A percentile compares a stretch with the other conserved stretches of the same genome.
Conservation (phyloP, 164 flowering plant species). For the Tinospora cordifolia region DNA sequence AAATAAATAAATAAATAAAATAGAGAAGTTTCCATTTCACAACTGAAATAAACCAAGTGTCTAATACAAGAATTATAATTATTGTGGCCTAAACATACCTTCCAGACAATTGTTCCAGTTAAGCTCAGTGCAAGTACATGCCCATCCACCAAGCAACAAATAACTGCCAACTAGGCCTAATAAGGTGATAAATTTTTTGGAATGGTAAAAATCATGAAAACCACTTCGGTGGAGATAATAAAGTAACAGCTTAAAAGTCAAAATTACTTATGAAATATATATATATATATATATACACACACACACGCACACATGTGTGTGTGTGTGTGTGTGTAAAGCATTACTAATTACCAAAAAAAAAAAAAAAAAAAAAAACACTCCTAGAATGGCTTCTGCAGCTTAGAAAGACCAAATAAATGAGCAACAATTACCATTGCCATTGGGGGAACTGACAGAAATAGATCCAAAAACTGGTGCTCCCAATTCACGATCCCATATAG, state of each 20-base stretch:
- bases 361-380: neutral
- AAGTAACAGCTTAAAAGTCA: neutral
- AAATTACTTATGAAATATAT: no score
- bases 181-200: neutral
- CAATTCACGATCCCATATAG: slow-evolving; percentile 54
- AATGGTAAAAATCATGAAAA: neutral
- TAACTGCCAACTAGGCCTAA: slow-evolving; percentile 39
- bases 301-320: no score
- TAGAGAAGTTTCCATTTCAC: neutral
- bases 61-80: neutral
- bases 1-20: neutral
- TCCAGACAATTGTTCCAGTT: slow-evolving; percentile 65
- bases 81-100: slow-evolving; percentile 32
- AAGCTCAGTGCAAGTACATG: slow-evolving; percentile 45
- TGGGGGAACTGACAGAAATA: slow-evolving; percentile 35
- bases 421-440: slow-evolving; percentile 44
- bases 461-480: slow-evolving; percentile 86
- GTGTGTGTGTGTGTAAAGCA: no score
- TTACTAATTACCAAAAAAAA: no score
- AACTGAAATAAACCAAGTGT: neutral
- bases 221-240: neutral
- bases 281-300: no score
- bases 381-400: neutral
- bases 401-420: neutral
- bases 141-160: slow-evolving; percentile 91